Evolutionary conservation across 257 asterid species (phyloP).

Genomic region (Nemophila menziesii): DNA sequence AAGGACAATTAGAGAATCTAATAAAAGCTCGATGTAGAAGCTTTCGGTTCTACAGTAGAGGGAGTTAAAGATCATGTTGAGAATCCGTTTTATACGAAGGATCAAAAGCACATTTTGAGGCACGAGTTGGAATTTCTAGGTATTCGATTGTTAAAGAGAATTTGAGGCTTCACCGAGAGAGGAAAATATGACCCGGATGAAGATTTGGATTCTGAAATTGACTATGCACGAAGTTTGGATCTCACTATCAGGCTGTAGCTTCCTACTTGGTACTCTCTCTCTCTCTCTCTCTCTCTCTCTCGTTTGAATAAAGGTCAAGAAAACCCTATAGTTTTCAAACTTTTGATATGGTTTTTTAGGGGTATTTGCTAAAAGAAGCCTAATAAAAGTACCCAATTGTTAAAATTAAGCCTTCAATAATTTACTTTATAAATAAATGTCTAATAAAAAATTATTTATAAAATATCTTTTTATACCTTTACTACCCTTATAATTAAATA

Average conservation of each 20-base stretch:
- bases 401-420: no score
- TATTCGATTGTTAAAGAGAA: constrained; percentile 77
- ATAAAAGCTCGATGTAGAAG: constrained; percentile 96
- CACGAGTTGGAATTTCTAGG: constrained; percentile 59
- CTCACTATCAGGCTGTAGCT: constrained; percentile 83
- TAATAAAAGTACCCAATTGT: no score
- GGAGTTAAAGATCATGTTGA: constrained; percentile 56
- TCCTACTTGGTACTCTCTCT: constrained; percentile 66
- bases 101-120: constrained; percentile 48
- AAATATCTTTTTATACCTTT: no score
- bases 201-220: constrained; percentile 89
- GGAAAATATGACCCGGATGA: constrained; percentile 89
- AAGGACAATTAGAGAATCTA: constrained; percentile 79
- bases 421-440: no score
- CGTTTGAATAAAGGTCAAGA: no score
- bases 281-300: constrained; percentile 4
- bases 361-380: not conserved
- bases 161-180: constrained; percentile 63
- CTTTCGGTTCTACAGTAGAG: constrained; percentile 23
- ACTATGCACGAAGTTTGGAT: constrained; percentile 72
- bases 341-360: no score
- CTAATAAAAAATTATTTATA: no score
- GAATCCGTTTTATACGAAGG: constrained; percentile 95
- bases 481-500: no score
- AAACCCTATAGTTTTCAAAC: no score